Conservation (phyloP, 805 yeast species). For the Starmerella cellae region DNA sequence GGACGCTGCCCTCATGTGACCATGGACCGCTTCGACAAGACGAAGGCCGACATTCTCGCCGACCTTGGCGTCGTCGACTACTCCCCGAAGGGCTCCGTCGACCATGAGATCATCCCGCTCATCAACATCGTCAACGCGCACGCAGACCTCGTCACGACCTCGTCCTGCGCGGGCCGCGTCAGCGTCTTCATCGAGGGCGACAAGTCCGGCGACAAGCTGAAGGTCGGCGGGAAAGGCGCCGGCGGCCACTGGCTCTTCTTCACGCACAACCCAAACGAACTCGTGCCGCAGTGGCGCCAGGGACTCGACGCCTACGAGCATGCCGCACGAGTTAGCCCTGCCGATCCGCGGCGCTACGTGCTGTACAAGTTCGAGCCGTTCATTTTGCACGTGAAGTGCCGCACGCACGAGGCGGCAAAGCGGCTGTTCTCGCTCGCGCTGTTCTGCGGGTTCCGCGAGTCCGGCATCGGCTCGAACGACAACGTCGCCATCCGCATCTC, state of each 20-base stretch:
- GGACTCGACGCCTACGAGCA: slow-evolving; percentile 19
- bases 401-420: slow-evolving; percentile 46
- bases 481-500: slow-evolving; percentile 67
- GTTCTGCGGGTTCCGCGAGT: slow-evolving; percentile 76
- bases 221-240: slow-evolving; percentile 69
- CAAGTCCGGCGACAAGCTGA: slow-evolving; percentile 31
- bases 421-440: slow-evolving; percentile 55
- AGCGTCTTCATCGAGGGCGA: slow-evolving; percentile 70
- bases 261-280: slow-evolving; percentile 45
- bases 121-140: slow-evolving; percentile 53
- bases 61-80: slow-evolving; percentile 25
- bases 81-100: slow-evolving; percentile 83
- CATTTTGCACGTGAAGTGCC: slow-evolving; percentile 70
- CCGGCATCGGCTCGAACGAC: slow-evolving; percentile 70
- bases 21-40: slow-evolving; percentile 11
- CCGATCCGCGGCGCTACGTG: slow-evolving; percentile 38
- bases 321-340: slow-evolving; percentile 3
- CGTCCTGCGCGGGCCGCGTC: slow-evolving; percentile 79
- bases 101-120: slow-evolving; percentile 56
- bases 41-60: slow-evolving; percentile 19
- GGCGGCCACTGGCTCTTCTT: slow-evolving; percentile 79
- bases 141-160: slow-evolving; percentile 64
- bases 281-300: slow-evolving; percentile 27
- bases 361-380: slow-evolving; percentile 75
- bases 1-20: background rate